Evolutionary conservation across 192 early-diverging fungal species (phyloP).

Genomic region (Chytriomyces confervae): DNA sequence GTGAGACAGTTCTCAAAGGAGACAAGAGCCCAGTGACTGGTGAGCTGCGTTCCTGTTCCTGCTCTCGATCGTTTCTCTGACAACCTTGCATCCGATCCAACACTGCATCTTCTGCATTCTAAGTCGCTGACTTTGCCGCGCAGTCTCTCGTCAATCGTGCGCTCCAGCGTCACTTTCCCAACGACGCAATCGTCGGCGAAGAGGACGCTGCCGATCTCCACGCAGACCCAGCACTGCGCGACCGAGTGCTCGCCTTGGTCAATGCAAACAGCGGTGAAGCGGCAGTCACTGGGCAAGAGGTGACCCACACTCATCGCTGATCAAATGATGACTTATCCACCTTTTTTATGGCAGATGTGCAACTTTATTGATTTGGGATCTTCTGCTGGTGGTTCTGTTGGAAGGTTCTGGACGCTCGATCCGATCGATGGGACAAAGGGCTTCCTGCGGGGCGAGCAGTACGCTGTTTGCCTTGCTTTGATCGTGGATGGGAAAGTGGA

Average conservation of each 20-base stretch:
- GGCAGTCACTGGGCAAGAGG: slow-evolving; percentile 70
- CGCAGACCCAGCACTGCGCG: slow-evolving; percentile 71
- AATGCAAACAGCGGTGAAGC: slow-evolving; percentile 66
- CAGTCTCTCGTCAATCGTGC: slow-evolving; percentile 93
- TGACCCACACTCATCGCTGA: slow-evolving; percentile 30
- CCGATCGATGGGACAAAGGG: slow-evolving; percentile 96
- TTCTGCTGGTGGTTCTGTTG: slow-evolving; percentile 76
- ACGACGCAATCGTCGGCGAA: slow-evolving; percentile 93
- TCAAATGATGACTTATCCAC: background rate
- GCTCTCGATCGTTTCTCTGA: background rate
- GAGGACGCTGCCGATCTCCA: slow-evolving; percentile 90
- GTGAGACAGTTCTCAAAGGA: slow-evolving; percentile 85
- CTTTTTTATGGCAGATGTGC: slow-evolving; percentile 61
- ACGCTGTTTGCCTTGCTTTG: slow-evolving; percentile 92
- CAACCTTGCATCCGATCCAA: no score
- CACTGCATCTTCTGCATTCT: background rate
- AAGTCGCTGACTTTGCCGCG: slow-evolving; percentile 93
- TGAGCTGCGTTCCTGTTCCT: slow-evolving; percentile 22
- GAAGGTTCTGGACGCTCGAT: slow-evolving; percentile 74
- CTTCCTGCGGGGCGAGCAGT: slow-evolving; percentile 97
- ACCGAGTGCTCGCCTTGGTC: slow-evolving; percentile 80
- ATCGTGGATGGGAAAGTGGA: slow-evolving; percentile 87
- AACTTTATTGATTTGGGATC: slow-evolving; percentile 90
- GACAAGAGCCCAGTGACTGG: slow-evolving; percentile 97
- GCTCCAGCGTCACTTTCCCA: slow-evolving; percentile 77